Base-by-base conservation (phyloP, 139 green algal species). In the Chlorella sp. region DNA sequence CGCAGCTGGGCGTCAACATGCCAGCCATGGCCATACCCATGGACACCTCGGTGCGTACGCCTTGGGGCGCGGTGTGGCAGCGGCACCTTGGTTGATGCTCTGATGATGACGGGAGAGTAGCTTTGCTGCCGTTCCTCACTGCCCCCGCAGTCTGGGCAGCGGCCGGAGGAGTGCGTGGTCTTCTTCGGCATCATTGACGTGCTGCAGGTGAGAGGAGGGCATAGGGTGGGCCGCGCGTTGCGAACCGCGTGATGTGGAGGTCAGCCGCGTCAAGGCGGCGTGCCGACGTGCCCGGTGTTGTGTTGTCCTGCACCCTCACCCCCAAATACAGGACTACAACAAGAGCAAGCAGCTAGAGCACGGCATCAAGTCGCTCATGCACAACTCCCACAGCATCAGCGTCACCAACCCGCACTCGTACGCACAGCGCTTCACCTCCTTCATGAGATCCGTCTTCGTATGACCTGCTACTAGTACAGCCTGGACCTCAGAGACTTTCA, bases 141-240 rank as follows among this genome's bases (percentile, higher is more conserved):
- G 42, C 17, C 42, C 42, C 10, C 42, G 10, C 42, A 55, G 42
- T 17, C 17, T 51, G 69, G 32, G 10, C 20, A 51, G 2, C 51
- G 29, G 2, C n/a, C 71, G 1, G 78, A 91, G 35, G 81, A 87
- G n/a, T 89, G 91, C 24, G 87, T 97, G 69, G 69, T 97, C 29
- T 92, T 92, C 79, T 94, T 97, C 70, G 92, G 88, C 30, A 90
- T 97, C 79, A 97, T 96, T 51, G 92, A 97, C 77, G 91, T 97
- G 23, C 84, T 97, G 70, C 79, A 84, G 74, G 61, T 61, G 3
- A 77, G 62, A 10, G 31, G 24, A 29, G 35, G 49, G n/a, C n/a
- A n/a, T n/a, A n/a, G n/a, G n/a, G n/a, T n/a, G n/a, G n/a, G n/a
- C n/a, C n/a, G n/a, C n/a, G n/a, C n/a, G n/a, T n/a, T n/a, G n/a